Percentiles rank a stretch among this genome's conserved stretches.
phyloP scores from a whole-genome alignment of 495 filamentous ascomycete species.

The Geopyxis carbonaria region DNA sequence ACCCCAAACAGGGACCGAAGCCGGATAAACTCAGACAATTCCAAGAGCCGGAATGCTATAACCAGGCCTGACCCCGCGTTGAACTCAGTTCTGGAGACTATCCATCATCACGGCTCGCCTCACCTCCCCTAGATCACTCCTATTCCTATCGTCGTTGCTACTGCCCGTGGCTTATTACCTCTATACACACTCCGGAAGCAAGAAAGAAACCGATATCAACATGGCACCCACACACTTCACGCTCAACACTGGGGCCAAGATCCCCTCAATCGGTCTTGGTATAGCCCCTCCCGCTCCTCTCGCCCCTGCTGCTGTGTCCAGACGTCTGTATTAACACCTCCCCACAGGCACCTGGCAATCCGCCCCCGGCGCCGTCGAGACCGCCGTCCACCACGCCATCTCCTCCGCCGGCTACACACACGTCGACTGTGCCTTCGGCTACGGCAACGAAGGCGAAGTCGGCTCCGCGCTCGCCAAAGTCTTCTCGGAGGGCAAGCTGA shows the following conservation, averaged over 20 bases:
- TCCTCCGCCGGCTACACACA: conserved; percentile 52
- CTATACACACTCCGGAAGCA: too few relatives aligned
- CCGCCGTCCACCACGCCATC: conserved; percentile 61
- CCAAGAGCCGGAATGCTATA: too few relatives aligned
- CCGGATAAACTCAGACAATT: too few relatives aligned
- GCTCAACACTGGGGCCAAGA: conserved; percentile 1
- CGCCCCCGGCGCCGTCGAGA: conserved; percentile 42
- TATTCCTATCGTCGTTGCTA: too few relatives aligned
- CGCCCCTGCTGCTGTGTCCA: not conserved
- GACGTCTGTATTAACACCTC: not conserved
- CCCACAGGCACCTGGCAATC: conserved; percentile 50
- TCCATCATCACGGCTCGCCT: too few relatives aligned
- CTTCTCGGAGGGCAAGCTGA: conserved; percentile 46
- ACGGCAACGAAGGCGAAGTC: conserved; percentile 69
- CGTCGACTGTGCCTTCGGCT: conserved; percentile 31
- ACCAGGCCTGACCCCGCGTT: too few relatives aligned
- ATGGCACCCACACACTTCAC: too few relatives aligned
- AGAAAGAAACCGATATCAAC: too few relatives aligned
- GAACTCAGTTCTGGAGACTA: too few relatives aligned
- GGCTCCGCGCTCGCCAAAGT: conserved; percentile 46
- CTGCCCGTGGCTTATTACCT: too few relatives aligned
- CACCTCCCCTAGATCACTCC: too few relatives aligned
- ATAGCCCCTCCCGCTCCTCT: not conserved
- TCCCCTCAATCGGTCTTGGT: conserved; percentile 64
- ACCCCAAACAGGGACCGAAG: too few relatives aligned